Percentiles rank a stretch among this genome's conserved stretches.
Evolutionary conservation across 805 yeast species (phyloP).

Genomic region (Wickerhamomyces hampshirensis): DNA sequence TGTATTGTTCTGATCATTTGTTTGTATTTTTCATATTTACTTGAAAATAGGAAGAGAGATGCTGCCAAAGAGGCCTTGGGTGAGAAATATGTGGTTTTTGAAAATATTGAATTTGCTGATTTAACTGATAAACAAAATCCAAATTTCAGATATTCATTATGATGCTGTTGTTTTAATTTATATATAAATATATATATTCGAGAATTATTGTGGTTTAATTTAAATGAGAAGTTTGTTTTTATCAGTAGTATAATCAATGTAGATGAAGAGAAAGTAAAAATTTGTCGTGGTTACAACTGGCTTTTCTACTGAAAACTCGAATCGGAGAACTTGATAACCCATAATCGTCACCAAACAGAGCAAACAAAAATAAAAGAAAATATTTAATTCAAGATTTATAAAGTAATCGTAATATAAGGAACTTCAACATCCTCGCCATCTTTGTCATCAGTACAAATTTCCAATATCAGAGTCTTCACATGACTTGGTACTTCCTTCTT

Average conservation of each 20-base stretch:
- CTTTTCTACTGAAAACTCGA: too few species aligned
- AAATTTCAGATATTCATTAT: slow-evolving; percentile 30
- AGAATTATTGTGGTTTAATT: too few species aligned
- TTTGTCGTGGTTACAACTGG: too few species aligned
- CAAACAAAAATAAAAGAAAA: too few species aligned
- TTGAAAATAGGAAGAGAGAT: slow-evolving; percentile 42
- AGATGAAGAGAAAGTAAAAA: too few species aligned
- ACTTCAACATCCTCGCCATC: slow-evolving; percentile 95
- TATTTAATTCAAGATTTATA: slow-evolving; percentile 24
- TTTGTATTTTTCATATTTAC: slow-evolving; percentile 26
- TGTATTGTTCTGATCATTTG: slow-evolving; percentile 32
- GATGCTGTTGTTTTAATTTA: not conserved
- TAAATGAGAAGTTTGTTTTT: too few species aligned
- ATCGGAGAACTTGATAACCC: too few species aligned
- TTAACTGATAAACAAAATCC: slow-evolving; percentile 34
- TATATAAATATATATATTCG: not conserved
- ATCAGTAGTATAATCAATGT: too few species aligned
- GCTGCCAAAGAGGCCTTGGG: slow-evolving; percentile 24
- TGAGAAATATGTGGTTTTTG: slow-evolving; percentile 20
- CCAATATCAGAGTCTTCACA: slow-evolving; percentile 75
- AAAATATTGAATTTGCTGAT: slow-evolving; percentile 39
- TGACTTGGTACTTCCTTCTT: slow-evolving; percentile 76
- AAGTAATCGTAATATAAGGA: slow-evolving; percentile 73
- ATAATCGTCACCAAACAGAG: too few species aligned
- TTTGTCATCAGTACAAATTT: slow-evolving; percentile 87